phyloP scores from a whole-genome alignment of 2,329 filamentous ascomycete genomes.

The Botrytis porri region DNA sequence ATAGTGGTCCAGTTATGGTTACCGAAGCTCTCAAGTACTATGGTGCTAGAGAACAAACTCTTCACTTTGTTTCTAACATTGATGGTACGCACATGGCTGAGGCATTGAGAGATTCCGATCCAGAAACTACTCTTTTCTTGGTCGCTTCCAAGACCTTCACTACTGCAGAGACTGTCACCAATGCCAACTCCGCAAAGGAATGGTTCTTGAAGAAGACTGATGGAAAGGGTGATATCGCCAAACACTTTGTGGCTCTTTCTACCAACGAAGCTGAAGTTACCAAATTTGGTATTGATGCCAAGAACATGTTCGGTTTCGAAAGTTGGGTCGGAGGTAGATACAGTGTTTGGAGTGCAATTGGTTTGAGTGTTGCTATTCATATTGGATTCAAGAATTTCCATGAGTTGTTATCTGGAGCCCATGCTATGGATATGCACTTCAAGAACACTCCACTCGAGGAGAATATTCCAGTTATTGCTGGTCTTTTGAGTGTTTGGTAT shows the following conservation, averaged over 20 bases:
- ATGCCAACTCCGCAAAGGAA: slow-evolving; percentile 92
- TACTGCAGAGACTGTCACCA: slow-evolving; percentile 94
- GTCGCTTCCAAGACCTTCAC: slow-evolving; percentile 99
- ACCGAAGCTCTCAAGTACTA: slow-evolving; percentile 97
- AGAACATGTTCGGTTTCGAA: slow-evolving; percentile 99
- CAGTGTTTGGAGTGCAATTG: slow-evolving; percentile 98
- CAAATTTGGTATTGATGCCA: slow-evolving; percentile 97
- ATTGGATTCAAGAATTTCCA: slow-evolving; percentile 98
- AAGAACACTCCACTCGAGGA: slow-evolving; percentile 82
- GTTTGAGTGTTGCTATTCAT: slow-evolving; percentile 89
- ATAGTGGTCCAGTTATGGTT: slow-evolving; percentile 95
- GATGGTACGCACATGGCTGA: slow-evolving; percentile 98
- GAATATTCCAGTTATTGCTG: slow-evolving; percentile 91
- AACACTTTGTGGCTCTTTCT: slow-evolving; percentile 97
- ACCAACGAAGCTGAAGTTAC: slow-evolving; percentile 94
- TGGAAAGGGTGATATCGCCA: slow-evolving; percentile 83
- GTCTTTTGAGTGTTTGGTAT: slow-evolving; percentile 96
- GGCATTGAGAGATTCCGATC: slow-evolving; percentile 82
- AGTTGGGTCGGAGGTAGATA: slow-evolving; percentile 98
- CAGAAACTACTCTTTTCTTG: slow-evolving; percentile 98
- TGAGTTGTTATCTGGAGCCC: slow-evolving; percentile 88
- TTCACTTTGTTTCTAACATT: slow-evolving; percentile 99
- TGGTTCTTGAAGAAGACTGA: slow-evolving; percentile 88
- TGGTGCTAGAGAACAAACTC: slow-evolving; percentile 76
- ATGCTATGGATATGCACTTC: slow-evolving; percentile 99